Base-by-base conservation (phyloP, 164 flowering plant genomes). In the Brasenia schreberi region DNA sequence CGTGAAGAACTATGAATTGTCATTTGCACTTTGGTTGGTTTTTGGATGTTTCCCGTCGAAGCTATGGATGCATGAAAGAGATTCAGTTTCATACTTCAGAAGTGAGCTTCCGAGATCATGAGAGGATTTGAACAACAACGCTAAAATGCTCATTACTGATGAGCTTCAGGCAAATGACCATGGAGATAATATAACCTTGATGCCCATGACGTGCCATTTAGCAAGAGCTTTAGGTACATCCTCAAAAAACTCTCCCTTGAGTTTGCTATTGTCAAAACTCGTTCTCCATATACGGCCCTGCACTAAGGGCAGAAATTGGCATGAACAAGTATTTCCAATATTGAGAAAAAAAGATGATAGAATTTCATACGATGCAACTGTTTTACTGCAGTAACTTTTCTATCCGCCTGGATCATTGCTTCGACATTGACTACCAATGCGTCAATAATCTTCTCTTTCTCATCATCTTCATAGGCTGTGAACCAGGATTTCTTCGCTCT, bases 281-380 rank as follows among this genome's bases (percentile, higher is more conserved):
- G 99, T 91, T 71, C 83, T 74, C 99, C 99, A 94, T 75, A 94
- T 85, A 75, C 88, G 99, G 69, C 99, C 97, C 98, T 94, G 81
- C 71, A 73, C 80, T 69, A 71, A 49, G 16, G 56, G 56, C 4
- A 49, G 56, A 49, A 49, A 9, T 49, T 49, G 56, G 56, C 16
- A 9, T 9, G 10, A 49, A 9, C 12, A 49, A 9, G 10, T 5
- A 49, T 49, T 14, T 49, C 12, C 56, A 49, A 49, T 49, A 49
- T 49, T 9, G 12, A 49, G 9, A 49, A 49, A 16, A 6, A 49
- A 49, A 49, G 56, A 49, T 9, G 16, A 49, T 49, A 49, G 10
- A 6, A 7, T 61, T 61, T 62, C 23, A 75, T 75, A 74, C 85
- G 96, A 77, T 94, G 97, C 70, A 95, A 71, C 69, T 95, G 87